These are phyloP conservation scores for Zygosaccharomyces lentus DNA, from an alignment of 805 yeast genomes.

Conservation along the genomic window DNA sequence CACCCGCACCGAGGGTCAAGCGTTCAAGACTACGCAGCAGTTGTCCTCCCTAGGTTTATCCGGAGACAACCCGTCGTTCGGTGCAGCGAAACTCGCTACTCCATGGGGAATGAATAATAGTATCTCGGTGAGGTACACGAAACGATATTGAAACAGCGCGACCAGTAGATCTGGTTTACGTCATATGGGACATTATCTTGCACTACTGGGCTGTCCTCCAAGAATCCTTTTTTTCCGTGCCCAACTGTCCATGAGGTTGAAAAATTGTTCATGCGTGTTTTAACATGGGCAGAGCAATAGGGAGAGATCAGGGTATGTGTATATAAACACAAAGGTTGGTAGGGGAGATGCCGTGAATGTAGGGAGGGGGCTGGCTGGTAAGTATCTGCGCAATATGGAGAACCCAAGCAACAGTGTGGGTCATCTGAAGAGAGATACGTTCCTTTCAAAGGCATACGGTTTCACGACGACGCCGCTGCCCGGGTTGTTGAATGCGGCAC, in stretches of 20 bases:
- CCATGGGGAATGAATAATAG: background rate
- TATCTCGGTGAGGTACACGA: background rate
- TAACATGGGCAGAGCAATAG: background rate
- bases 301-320: background rate
- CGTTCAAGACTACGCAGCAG: no score
- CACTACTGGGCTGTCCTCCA: background rate
- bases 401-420: slow-evolving; percentile 11
- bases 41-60: no score
- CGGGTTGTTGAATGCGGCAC: slow-evolving; percentile 40
- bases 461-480: slow-evolving; percentile 45
- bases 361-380: background rate
- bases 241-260: background rate
- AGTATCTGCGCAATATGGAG: slow-evolving; percentile 3
- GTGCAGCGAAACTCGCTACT: background rate
- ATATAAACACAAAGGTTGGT: background rate
- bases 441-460: slow-evolving; percentile 25
- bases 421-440: slow-evolving; percentile 3
- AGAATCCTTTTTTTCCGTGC: background rate
- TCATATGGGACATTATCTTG: background rate
- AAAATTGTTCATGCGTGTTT: background rate
- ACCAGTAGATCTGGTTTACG: background rate
- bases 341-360: background rate
- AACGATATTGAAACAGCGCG: background rate
- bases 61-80: no score
- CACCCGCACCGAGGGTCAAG: no score